Conservation (phyloP, 2,329 filamentous ascomycete genomes). For the Venturia aucupariae region DNA sequence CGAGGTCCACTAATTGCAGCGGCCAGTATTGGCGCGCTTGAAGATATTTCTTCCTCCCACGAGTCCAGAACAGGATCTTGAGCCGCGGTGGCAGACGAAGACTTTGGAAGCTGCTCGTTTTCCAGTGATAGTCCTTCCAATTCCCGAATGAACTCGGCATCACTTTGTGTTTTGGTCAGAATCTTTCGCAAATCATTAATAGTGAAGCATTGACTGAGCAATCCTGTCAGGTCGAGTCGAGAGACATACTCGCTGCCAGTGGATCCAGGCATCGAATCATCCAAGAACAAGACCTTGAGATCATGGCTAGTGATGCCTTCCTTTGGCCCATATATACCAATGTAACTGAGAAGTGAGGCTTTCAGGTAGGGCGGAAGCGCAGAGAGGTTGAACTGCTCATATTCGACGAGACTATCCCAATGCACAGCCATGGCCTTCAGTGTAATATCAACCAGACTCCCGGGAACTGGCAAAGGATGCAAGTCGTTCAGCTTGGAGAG, state of each 20-base stretch:
- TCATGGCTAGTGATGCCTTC: conserved; percentile 33
- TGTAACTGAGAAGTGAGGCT: conserved; percentile 46
- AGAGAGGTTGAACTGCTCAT: conserved; percentile 46
- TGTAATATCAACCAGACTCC: conserved; percentile 41
- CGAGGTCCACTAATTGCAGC: conserved; percentile 24
- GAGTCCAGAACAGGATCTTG: conserved; percentile 31
- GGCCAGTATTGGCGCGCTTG: conserved; percentile 18
- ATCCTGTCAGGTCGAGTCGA: conserved; percentile 44
- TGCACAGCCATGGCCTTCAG: conserved; percentile 46
- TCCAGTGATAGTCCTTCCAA: conserved; percentile 16
- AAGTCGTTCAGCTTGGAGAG: background rate
- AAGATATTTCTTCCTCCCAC: conserved; percentile 35
- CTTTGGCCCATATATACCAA: conserved; percentile 41
- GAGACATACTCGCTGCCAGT: conserved; percentile 36
- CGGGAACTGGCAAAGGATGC: conserved; percentile 12
- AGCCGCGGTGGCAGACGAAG: background rate
- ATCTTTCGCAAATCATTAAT: conserved; percentile 41
- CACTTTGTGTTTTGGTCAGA: conserved; percentile 19
- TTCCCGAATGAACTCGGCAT: conserved; percentile 8
- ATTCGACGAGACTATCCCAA: conserved; percentile 48
- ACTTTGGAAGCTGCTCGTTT: background rate
- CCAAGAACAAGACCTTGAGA: conserved; percentile 42
- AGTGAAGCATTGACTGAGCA: conserved; percentile 40
- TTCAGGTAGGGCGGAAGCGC: conserved; percentile 44
- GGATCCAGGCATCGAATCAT: conserved; percentile 24